Base-by-base conservation (phyloP, 2,329 filamentous ascomycete species). In the Claviceps humidiphila region DNA sequence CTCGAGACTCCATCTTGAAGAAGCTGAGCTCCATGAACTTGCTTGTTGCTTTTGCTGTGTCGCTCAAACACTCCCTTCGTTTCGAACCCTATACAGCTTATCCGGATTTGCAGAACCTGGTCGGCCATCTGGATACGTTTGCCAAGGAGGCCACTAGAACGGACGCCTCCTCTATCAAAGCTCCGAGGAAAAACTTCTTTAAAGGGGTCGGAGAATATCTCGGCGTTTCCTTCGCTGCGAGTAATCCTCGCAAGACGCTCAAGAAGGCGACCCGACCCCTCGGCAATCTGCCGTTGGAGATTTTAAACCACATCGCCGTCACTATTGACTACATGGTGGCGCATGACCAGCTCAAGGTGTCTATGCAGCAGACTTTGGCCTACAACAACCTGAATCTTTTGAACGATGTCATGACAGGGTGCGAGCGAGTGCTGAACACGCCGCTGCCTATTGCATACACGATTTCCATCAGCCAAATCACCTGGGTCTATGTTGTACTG, bases 401-500 rank as follows among this genome's bases (percentile, higher is more conserved):
- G 51, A 87, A 86, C 62, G 88, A 94, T 58, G 78, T 83, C 52
- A 72, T 89, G 58, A 79, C 80, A 16, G 82, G 83, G 54, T 82
- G 82, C 47, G 87, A 93, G 62, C 84, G 88, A 56, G 82, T 94
- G 20, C 78, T 91, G 37, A 86, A 84, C 65, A 94, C 88, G 0
- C 88, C 88, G 1, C 77, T 94, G 0, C 88, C 88, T 2, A 77
- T 89, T 52, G 88, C 87, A 47, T 94, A 94, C 71, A 81, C 79
- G 58, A 93, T 94, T 60, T 81, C 87, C 60, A 90, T 93, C 64
- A 82, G 83, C 20, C 88, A 94, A 65, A 91, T 93, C 63, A 88
- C 88, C 37, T 90, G 86, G 81, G 78, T 89, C 50, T 94, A 93
- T 68, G 82, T 93, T 51, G 70, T 89, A 59, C 75, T 88, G 37